Evolutionary conservation across 805 yeast genomes (phyloP).

Genomic region (Ogataea zsoltii): DNA sequence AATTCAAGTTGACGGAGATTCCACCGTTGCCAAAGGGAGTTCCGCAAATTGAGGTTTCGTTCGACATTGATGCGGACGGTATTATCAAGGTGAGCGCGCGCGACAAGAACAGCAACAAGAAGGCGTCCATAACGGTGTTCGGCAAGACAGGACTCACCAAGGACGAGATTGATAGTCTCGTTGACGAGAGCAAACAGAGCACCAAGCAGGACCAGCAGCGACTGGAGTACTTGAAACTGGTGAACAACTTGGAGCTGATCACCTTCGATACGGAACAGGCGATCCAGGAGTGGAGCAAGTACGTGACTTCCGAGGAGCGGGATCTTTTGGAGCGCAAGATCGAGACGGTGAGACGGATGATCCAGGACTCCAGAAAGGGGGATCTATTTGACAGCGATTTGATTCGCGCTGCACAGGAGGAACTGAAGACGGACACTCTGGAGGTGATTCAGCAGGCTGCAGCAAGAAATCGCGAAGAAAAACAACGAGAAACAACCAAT

Average conservation of each 20-base stretch:
- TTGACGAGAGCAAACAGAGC: slow-evolving; percentile 84
- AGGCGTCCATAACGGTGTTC: slow-evolving; percentile 93
- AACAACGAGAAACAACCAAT: neutral
- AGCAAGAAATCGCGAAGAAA: slow-evolving; percentile 15
- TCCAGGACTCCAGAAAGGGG: slow-evolving; percentile 32
- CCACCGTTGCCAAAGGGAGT: slow-evolving; percentile 90
- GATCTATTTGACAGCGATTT: slow-evolving; percentile 30
- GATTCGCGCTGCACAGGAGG: slow-evolving; percentile 38
- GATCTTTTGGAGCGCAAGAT: slow-evolving; percentile 22
- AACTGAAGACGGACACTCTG: slow-evolving; percentile 32
- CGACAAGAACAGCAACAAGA: slow-evolving; percentile 92
- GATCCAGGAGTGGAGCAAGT: slow-evolving; percentile 24
- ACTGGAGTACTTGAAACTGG: slow-evolving; percentile 62
- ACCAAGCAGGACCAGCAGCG: slow-evolving; percentile 68
- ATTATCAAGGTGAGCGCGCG: slow-evolving; percentile 93
- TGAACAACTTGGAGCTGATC: slow-evolving; percentile 55
- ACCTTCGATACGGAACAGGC: slow-evolving; percentile 39
- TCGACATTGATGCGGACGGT: slow-evolving; percentile 96
- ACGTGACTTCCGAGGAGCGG: slow-evolving; percentile 18
- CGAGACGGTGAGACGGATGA: slow-evolving; percentile 29
- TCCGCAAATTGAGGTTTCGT: slow-evolving; percentile 88
- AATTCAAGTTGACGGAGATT: slow-evolving; percentile 87
- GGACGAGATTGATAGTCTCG: slow-evolving; percentile 87
- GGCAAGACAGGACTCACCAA: slow-evolving; percentile 94
- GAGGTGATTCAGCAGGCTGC: slow-evolving; percentile 32